phyloP scores from a whole-genome alignment of 2,329 filamentous ascomycete species.

The Fusarium sp. region DNA sequence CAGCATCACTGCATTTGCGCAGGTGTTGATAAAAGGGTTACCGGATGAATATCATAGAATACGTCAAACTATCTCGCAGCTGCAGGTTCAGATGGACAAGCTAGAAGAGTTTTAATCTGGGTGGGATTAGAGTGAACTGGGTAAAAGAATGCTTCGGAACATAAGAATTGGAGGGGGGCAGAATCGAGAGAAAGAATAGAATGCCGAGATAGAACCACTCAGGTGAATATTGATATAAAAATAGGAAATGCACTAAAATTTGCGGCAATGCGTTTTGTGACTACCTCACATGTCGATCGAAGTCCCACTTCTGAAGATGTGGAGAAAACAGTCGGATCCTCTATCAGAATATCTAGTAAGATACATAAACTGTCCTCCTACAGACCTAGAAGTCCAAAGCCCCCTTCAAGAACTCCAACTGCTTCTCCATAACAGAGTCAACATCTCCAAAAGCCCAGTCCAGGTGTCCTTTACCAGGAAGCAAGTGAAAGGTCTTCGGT shows the following conservation, averaged over 20 bases:
- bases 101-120: not conserved
- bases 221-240: no score
- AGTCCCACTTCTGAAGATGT: no score
- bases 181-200: no score
- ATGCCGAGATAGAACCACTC: no score
- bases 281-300: no score
- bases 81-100: not conserved
- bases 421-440: not conserved
- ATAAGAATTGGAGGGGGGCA: no score
- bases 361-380: accelerated
- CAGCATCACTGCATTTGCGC: not conserved
- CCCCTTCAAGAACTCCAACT: not conserved
- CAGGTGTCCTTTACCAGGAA: not conserved
- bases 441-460: not conserved
- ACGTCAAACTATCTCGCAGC: not conserved
- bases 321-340: no score
- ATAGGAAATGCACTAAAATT: no score
- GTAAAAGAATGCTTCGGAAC: not conserved
- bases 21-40: not conserved
- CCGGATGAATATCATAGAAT: not conserved
- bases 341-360: no score
- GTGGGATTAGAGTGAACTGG: accelerated
- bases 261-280: no score
- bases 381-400: not conserved
- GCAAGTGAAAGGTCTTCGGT: not conserved